phyloP scores from a whole-genome alignment of 768 basidiomycete genomes.

The Coprinopsis cinerea region DNA sequence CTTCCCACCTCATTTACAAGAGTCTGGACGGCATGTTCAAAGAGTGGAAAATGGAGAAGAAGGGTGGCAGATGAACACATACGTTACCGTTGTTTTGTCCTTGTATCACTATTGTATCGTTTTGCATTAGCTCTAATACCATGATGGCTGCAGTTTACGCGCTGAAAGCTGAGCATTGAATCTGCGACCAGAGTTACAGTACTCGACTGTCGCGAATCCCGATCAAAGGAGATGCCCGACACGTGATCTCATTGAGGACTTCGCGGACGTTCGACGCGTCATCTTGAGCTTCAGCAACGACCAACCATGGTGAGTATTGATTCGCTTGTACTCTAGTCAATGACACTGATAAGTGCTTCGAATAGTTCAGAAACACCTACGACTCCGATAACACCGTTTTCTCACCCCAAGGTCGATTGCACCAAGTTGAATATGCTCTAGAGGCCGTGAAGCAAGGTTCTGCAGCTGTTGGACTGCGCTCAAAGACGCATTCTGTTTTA shows the following conservation, averaged over 20 bases:
- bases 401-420: conserved; percentile 92
- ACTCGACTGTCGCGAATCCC: background rate
- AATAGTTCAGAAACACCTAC: conserved; percentile 90
- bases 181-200: background rate
- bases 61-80: conserved; percentile 41
- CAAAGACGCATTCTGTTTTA: conserved; percentile 90
- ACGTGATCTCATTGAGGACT: conserved; percentile 8
- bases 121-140: background rate
- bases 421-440: conserved; percentile 97
- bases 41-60: conserved; percentile 84
- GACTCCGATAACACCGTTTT: conserved; percentile 98
- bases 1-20: conserved; percentile 82
- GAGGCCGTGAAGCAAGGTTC: conserved; percentile 99
- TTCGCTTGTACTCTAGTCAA: conserved; percentile 2
- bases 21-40: conserved; percentile 93
- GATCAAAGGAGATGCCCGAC: background rate
- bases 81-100: background rate
- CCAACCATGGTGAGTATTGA: conserved; percentile 29
- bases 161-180: background rate
- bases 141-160: background rate
- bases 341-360: conserved; percentile 19
- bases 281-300: conserved; percentile 13
- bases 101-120: background rate
- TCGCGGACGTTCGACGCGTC: conserved; percentile 6
- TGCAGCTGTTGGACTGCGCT: conserved; percentile 94